Evolutionary conservation across 176 grass and related monocot genomes (phyloP).

Genomic region (Phoenix roebelenii): DNA sequence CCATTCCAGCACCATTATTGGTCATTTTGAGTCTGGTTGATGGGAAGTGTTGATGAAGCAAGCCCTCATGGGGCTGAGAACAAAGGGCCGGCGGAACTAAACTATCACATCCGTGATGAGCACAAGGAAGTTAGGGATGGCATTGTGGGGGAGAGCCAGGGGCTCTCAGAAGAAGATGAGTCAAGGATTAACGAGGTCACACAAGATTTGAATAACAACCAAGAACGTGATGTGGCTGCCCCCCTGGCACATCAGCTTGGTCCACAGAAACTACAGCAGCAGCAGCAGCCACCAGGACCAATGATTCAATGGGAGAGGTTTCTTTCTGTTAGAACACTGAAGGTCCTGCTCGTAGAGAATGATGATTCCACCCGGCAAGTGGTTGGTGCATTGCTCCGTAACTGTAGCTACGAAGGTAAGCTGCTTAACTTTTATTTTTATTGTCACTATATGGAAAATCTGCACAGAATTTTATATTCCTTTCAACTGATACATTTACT

Average conservation of each 20-base stretch:
- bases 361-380: constrained; percentile 81
- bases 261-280: constrained; percentile 40
- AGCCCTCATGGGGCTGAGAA: constrained; percentile 18
- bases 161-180: constrained; percentile 21
- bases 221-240: constrained; percentile 12
- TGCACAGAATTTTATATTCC: no score
- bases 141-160: constrained; percentile 26
- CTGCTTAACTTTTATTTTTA: no score
- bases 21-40: constrained; percentile 39
- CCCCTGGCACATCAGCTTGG: constrained; percentile 6
- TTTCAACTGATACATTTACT: no score
- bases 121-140: constrained; percentile 16
- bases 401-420: constrained; percentile 88
- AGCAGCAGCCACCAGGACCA: neutral
- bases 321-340: constrained; percentile 57
- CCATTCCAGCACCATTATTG: constrained; percentile 3
- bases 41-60: constrained; percentile 39
- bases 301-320: constrained; percentile 69
- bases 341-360: constrained; percentile 71
- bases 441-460: no score
- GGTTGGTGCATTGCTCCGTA: constrained; percentile 65
- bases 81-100: constrained; percentile 10
- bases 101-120: constrained; percentile 2
- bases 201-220: constrained; percentile 11
- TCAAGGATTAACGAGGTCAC: constrained; percentile 24